Conservation (phyloP, 1,284 basidiomycete species). For the Apiotrichum sp. region DNA sequence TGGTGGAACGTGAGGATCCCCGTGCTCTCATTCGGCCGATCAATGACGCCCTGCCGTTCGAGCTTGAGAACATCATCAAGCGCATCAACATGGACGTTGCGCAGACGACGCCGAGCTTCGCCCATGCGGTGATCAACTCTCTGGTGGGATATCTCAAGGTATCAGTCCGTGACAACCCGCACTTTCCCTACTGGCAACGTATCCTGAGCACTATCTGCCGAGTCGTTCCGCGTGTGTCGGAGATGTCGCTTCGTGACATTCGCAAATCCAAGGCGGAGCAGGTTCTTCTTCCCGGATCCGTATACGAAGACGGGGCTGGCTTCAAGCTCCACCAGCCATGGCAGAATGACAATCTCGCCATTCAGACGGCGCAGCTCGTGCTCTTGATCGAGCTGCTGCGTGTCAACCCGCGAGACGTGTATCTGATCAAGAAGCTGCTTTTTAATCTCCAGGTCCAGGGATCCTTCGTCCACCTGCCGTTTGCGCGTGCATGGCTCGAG, state of each 20-base stretch:
- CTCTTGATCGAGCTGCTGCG: slow-evolving; percentile 61
- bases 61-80: slow-evolving; percentile 52
- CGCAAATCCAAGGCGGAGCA: slow-evolving; percentile 66
- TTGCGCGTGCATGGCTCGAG: slow-evolving; percentile 65
- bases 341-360: slow-evolving; percentile 54
- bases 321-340: slow-evolving; percentile 46
- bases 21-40: slow-evolving; percentile 55
- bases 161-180: slow-evolving; percentile 50
- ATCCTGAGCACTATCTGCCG: slow-evolving; percentile 57
- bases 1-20: slow-evolving; percentile 70
- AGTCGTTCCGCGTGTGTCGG: slow-evolving; percentile 60
- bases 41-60: slow-evolving; percentile 56
- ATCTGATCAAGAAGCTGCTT: slow-evolving; percentile 63
- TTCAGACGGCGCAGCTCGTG: slow-evolving; percentile 66
- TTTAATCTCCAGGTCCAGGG: slow-evolving; percentile 51
- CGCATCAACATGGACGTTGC: slow-evolving; percentile 53
- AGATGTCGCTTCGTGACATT: slow-evolving; percentile 66
- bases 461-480: slow-evolving; percentile 27
- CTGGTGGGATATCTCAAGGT: slow-evolving; percentile 64
- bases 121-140: slow-evolving; percentile 64
- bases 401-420: slow-evolving; percentile 64
- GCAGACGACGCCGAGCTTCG: slow-evolving; percentile 58
- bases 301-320: slow-evolving; percentile 51
- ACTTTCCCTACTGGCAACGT: slow-evolving; percentile 54
- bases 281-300: slow-evolving; percentile 57